These are phyloP conservation scores for Mucor sp. DNA, from an alignment of 371 early-diverging fungal genomes.

Conservation along the genomic window DNA sequence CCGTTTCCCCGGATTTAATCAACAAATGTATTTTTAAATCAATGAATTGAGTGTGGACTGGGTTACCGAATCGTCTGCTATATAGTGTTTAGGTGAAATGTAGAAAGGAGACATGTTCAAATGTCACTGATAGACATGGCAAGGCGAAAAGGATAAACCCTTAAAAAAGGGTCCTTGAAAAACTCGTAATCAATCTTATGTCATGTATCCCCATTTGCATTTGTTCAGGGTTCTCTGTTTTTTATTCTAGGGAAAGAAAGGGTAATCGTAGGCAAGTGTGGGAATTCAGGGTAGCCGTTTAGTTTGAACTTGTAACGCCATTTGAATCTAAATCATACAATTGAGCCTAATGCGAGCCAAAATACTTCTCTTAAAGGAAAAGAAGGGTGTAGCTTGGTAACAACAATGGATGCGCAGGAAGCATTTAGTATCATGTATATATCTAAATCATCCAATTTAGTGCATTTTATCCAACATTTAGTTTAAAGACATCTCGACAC, in stretches of 20 bases:
- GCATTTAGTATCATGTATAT: neutral
- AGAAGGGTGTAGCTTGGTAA: neutral
- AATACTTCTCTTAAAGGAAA: neutral
- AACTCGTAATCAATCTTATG: neutral
- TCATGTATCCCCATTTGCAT: neutral
- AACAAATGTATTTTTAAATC: neutral
- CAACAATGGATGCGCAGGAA: neutral
- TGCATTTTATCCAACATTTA: neutral
- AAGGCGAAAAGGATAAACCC: neutral
- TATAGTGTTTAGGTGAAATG: no score
- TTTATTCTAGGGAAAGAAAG: neutral
- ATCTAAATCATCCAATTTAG: neutral
- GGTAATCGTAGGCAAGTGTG: neutral
- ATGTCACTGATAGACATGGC: neutral
- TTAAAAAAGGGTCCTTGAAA: slow-evolving; percentile 4
- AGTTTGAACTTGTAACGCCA: neutral
- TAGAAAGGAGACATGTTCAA: neutral
- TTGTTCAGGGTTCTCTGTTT: neutral
- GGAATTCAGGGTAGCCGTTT: slow-evolving; percentile 1
- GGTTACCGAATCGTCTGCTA: neutral
- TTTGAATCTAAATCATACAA: neutral
- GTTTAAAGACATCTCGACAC: neutral
- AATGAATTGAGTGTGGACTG: neutral
- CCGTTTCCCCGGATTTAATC: slow-evolving; percentile 1
- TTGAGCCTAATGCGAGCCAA: neutral